Percentiles rank a stretch among this genome's conserved stretches.
Conservation (phyloP, 768 basidiomycete species). For the Pleurotus giganteus region DNA sequence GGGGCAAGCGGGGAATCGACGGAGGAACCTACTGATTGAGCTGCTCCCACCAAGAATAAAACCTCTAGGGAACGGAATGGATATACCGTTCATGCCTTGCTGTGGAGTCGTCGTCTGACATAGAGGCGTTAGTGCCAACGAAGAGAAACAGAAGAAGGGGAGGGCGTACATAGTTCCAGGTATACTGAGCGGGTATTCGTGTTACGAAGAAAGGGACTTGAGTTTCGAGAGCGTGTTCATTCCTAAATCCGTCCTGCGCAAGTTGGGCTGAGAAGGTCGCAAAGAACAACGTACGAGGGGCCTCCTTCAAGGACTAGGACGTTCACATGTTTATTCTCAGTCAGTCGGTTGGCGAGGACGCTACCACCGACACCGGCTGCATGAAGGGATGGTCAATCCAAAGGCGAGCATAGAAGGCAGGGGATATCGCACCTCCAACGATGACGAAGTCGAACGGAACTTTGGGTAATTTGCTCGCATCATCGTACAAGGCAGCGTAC, state of each 20-base stretch:
- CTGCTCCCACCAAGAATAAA: conserved; percentile 17
- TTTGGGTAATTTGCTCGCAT: too few species aligned
- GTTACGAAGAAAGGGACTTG: conserved; percentile 6
- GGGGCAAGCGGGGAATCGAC: too few species aligned
- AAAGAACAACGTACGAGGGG: not conserved
- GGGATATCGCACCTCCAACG: conserved; percentile 3
- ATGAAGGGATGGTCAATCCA: conserved; percentile 3
- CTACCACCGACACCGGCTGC: conserved; percentile 9
- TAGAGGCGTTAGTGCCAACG: too few species aligned
- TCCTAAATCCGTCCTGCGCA: not conserved
- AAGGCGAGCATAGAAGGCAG: not conserved
- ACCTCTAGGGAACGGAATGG: conserved; percentile 16
- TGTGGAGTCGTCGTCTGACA: conserved; percentile 21
- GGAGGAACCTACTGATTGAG: conserved; percentile 20
- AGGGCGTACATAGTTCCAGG: too few species aligned
- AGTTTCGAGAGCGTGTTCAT: not conserved
- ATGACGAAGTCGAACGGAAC: conserved; percentile 12
- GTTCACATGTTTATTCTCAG: not conserved
- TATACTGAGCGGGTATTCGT: too few species aligned
- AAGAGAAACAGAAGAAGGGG: too few species aligned
- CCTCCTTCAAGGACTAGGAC: conserved; percentile 10
- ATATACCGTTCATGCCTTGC: conserved; percentile 13
- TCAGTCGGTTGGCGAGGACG: conserved; percentile 8
- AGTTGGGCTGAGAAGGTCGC: not conserved
- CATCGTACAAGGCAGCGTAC: too few species aligned